Evolutionary conservation across 495 filamentous ascomycete genomes (phyloP).

Genomic region (Pyrenula aspistea): DNA sequence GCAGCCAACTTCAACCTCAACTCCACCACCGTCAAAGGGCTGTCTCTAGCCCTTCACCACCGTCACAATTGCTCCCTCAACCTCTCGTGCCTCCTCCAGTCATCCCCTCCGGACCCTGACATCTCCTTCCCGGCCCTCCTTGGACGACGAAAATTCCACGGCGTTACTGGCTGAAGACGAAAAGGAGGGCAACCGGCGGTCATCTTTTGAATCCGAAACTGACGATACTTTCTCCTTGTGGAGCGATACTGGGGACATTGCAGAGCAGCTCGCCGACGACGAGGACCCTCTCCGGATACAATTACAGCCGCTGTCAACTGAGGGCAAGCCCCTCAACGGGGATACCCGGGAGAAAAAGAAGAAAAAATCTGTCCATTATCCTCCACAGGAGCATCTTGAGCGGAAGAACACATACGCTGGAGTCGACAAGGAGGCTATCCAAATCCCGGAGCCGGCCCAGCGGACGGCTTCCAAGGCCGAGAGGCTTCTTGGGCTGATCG

Average conservation of each 20-base stretch:
- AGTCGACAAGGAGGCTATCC: conserved; percentile 69
- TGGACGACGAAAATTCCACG: conserved; percentile 20
- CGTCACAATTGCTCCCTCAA: conserved; percentile 50
- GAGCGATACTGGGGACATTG: conserved; percentile 89
- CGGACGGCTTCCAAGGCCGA: conserved; percentile 51
- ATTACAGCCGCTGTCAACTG: conserved; percentile 50
- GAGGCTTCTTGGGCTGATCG: conserved; percentile 63
- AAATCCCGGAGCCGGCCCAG: conserved; percentile 58
- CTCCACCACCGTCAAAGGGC: conserved; percentile 17
- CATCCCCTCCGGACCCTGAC: conserved; percentile 46
- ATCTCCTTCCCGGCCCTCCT: conserved; percentile 22
- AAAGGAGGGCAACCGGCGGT: conserved; percentile 35
- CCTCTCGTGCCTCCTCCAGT: conserved; percentile 29
- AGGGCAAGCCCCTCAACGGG: conserved; percentile 27
- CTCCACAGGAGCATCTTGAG: conserved; percentile 14
- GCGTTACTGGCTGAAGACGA: conserved; percentile 31
- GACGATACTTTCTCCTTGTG: conserved; percentile 59
- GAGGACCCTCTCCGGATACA: conserved; percentile 65
- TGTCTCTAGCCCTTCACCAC: conserved; percentile 34
- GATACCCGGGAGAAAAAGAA: conserved; percentile 18
- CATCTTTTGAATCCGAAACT: conserved; percentile 49
- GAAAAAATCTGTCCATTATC: conserved; percentile 42
- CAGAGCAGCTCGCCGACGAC: conserved; percentile 72
- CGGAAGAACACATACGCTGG: conserved; percentile 35
- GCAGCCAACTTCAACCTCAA: neutral